Base-by-base conservation (phyloP, 2,329 filamentous ascomycete species). In the Fusarium poae region DNA sequence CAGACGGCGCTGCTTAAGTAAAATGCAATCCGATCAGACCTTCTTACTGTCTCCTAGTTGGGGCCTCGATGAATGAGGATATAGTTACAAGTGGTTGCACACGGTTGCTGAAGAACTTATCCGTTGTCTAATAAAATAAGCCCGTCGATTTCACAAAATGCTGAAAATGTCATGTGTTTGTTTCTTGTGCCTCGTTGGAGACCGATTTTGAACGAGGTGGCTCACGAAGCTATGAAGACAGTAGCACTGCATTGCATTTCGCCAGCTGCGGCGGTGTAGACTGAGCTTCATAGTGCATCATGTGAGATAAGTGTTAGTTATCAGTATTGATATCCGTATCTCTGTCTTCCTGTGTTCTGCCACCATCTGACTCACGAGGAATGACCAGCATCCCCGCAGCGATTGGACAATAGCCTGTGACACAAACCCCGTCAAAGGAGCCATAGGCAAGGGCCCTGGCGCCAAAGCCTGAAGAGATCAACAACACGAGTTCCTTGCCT, bases 391-490 rank as follows among this genome's bases (percentile, higher is more conserved):
- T 32, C 40, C 42, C 44, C 25, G 29, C 35, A 49, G 30, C 43
- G 49, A 70, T 68, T 70, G 67, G 67, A 57, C 32, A 48, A 68
- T 20, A 16, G 51, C 30, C 44, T 8, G 66, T 34, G 35, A 54
- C 29, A 52, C 16, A 23, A 56, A 46, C 62, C 62, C 62, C 37
- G 35, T 60, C 45, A 20, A 35, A 54, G 37, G 54, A 57, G 43
- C 54, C 57, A 70, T 25, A 43, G 34, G 35, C 48, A 68, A 53
- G 60, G 65, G 27, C 25, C 56, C 62, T 54, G 43, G 54, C 39
- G 37, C 53, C 35, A 48, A 63, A 59, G 57, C 37, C 57, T 67
- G 37, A 32, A 70, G 51, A 51, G 67, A 69, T 69, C 62, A 64
- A 53, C 43, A 67, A 21, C 57, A 70, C 32, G 39, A 60, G 23